Base-by-base conservation (phyloP, 768 basidiomycete genomes). In the Amanita thiersii region DNA sequence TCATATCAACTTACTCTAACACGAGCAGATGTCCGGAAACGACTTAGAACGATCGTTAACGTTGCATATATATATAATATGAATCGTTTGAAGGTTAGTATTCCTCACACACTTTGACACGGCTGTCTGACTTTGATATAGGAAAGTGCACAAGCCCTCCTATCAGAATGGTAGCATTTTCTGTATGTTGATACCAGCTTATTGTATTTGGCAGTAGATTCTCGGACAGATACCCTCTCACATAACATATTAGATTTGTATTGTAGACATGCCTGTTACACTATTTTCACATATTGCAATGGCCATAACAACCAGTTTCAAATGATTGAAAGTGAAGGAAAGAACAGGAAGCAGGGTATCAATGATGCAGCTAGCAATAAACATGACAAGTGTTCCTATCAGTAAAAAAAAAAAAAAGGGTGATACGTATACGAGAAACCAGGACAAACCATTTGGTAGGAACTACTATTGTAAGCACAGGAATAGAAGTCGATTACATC, bases 41-140 rank as follows among this genome's bases (percentile, higher is more conserved):
- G 74, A 58, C 54, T 97, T 50, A 69, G 79, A 47, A 92, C 90
- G 29, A 79, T 93, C 45, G 77, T 86, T 31, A 93, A 89, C 56
- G 81, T 90, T 17, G 81, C 86, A 2, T 75, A 76, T 20, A 77
- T 81, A 33, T 84, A 90, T 56, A 79, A 76, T 50, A 62, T 91
- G 38, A 52, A 56, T 20, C 68, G 84, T 43, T 61, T 90, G 33
- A 85, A 76, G 69, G 87, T 88, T 38, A n/a, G n/a, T 23, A 63
- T 57, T 20, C n/a, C n/a, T n/a, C n/a, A n/a, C n/a, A n/a, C n/a
- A n/a, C n/a, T 31, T 31, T 32, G 20, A 8, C 18, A 12, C 5
- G 17, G 17, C 1, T 41, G 37, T 20, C 31, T 23, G 19, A n/a
- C n/a, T n/a, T n/a, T n/a, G n/a, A n/a, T n/a, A 30, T 42, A 74